Percentiles rank a stretch among this genome's conserved stretches.
phyloP scores from a whole-genome alignment of 495 filamentous ascomycete genomes.

The Tuber melanosporum region DNA sequence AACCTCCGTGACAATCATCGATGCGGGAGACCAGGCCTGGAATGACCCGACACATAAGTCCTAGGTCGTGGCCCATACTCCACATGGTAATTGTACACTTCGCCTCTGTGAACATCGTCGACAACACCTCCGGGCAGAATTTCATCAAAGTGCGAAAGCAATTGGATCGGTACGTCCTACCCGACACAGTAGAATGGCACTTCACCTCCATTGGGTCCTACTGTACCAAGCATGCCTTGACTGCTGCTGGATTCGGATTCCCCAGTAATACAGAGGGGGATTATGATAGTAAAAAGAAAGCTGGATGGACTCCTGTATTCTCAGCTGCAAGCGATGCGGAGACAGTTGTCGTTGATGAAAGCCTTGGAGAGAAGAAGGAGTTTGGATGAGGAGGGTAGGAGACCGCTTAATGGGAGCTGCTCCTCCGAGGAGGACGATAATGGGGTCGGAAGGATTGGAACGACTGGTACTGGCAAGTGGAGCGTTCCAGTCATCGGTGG shows the following conservation, averaged over 20 bases:
- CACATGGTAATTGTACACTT: conserved; percentile 94
- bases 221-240: conserved; percentile 93
- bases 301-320: conserved; percentile 90
- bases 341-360: conserved; percentile 55
- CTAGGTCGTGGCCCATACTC: conserved; percentile 59
- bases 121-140: conserved; percentile 88
- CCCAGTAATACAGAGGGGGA: conserved; percentile 51
- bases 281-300: conserved; percentile 47
- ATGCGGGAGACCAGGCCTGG: conserved; percentile 84
- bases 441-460: not conserved
- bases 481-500: conserved; percentile 64
- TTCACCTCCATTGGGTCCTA: conserved; percentile 90
- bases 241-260: conserved; percentile 87
- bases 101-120: conserved; percentile 90
- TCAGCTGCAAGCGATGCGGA: conserved; percentile 85
- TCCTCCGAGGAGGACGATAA: not conserved
- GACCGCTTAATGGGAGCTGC: conserved; percentile 11
- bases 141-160: conserved; percentile 97
- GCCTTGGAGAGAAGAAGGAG: conserved; percentile 33
- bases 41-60: conserved; percentile 71
- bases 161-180: conserved; percentile 83
- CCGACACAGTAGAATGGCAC: conserved; percentile 89
- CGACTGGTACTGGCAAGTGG: conserved; percentile 50
- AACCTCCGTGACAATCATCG: conserved; percentile 57
- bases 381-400: conserved; percentile 23